Conservation (phyloP, 768 basidiomycete genomes). For the Filobasidium wieringae region DNA sequence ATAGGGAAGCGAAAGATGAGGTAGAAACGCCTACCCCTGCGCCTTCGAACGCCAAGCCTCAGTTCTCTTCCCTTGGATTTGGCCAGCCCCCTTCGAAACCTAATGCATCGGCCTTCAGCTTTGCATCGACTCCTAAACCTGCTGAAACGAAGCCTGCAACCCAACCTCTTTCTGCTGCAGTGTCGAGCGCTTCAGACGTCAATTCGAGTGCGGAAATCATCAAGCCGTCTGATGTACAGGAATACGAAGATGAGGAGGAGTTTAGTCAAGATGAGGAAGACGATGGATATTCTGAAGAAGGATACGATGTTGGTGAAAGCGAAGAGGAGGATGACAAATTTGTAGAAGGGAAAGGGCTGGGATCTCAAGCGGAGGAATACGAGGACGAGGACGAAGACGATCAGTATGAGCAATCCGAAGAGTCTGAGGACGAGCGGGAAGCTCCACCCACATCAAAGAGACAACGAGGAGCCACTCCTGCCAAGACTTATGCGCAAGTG, state of each 20-base stretch:
- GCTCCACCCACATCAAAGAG: neutral
- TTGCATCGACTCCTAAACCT: neutral
- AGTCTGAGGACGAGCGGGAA: conserved; percentile 9
- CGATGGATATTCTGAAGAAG: neutral
- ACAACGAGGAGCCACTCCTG: neutral
- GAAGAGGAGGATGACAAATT: conserved; percentile 8
- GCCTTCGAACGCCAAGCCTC: neutral
- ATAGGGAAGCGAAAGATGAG: neutral
- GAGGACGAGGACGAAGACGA: conserved; percentile 4
- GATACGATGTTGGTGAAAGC: conserved; percentile 3
- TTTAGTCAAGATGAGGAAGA: neutral
- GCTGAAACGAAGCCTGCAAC: neutral
- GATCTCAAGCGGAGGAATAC: conserved; percentile 5
- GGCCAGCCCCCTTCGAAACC: neutral
- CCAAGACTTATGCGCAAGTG: neutral
- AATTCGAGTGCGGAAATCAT: neutral
- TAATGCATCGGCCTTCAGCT: neutral
- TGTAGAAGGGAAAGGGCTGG: neutral
- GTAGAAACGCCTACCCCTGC: neutral
- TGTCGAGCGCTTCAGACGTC: neutral
- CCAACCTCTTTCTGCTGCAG: neutral
- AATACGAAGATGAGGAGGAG: neutral
- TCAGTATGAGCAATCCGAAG: conserved; percentile 14
- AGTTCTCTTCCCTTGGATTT: neutral
- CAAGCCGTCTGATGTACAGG: neutral